Base-by-base conservation (phyloP, 805 yeast genomes). In the Komagataella populi region DNA sequence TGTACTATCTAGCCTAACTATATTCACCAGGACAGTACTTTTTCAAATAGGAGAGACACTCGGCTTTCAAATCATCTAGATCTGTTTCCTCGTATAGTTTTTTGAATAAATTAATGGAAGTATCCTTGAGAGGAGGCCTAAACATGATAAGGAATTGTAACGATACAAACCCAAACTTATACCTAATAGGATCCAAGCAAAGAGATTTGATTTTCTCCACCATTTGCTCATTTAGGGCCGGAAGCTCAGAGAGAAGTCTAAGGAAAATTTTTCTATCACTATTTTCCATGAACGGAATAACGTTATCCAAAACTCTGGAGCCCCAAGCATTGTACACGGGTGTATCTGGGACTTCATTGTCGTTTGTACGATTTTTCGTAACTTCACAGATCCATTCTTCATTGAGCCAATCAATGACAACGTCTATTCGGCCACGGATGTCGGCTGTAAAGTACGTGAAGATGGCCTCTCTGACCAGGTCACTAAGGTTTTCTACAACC, bases 341-440 rank as follows among this genome's bases (percentile, higher is more conserved):
- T 0, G 79, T 73, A 6, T 58, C 58, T n/a, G 57, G 60, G 12
- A 55, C 52, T 23, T 61, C 55, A 6, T 53, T 55, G n/a, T 56
- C 56, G 48, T 51, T 56, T 23, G 50, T 50, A 17, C 50, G 48
- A 6, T 49, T 55, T 23, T 53, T 58, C 6, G 58, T 62, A 56
- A 53, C 53, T 60, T 83, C 86, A 49, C 78, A 71, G 67, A 79
- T 82, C 95, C 96, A 93, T 64, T 93, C 99, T 66, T 93, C 99
- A 59, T 85, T 90, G 51, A 93, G 69, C 99, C 99, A 93, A 55
- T 85, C 89, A 44, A 91, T 80, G 17, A 88, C 81, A 43, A 83
- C 67, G 53, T 87, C 95, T 10, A 90, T 73, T 43, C 91, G 71
- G 7, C 70, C 72, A 51, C 84, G 84, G 58, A 90, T 81, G 60